phyloP scores from a whole-genome alignment of 78 protist species.

The Mantamonas sphyraenae region DNA sequence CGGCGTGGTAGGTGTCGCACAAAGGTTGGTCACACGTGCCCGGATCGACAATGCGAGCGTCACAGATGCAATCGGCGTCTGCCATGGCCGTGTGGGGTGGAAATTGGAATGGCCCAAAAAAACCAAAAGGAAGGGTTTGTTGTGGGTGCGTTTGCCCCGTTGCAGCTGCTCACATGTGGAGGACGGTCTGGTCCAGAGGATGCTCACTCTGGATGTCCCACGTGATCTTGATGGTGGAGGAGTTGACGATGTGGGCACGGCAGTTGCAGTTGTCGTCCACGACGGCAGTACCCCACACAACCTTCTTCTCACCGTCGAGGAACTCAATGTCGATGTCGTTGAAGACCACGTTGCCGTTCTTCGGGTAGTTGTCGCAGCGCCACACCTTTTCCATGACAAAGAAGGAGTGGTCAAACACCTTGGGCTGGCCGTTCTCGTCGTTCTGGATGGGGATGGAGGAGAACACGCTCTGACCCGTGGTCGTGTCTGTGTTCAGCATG shows the following conservation, averaged over 20 bases:
- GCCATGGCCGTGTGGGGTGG: too few relatives aligned
- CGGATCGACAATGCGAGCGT: too few relatives aligned
- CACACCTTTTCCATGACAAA: conserved; percentile 34
- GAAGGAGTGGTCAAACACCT: conserved; percentile 18
- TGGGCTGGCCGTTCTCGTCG: conserved; percentile 9
- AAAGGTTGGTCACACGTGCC: too few relatives aligned
- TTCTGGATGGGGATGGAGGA: conserved; percentile 11
- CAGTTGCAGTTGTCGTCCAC: conserved; percentile 31
- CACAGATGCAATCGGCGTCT: too few relatives aligned
- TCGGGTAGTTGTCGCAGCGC: conserved; percentile 23
- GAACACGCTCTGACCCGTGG: conserved; percentile 4
- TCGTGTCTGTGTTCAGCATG: conserved; percentile 1
- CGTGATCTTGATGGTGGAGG: conserved; percentile 9
- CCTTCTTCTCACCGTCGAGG: conserved; percentile 5
- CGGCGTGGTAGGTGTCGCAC: too few relatives aligned
- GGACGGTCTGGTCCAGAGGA: too few relatives aligned
- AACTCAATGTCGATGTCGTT: conserved; percentile 18
- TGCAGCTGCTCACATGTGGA: too few relatives aligned
- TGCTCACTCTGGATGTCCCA: too few relatives aligned
- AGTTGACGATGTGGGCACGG: conserved; percentile 21
- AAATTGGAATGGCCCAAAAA: too few relatives aligned
- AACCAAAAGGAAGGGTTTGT: too few relatives aligned
- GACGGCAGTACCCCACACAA: conserved; percentile 24
- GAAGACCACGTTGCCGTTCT: conserved; percentile 20
- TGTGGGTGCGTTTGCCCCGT: too few relatives aligned